Base-by-base conservation (phyloP, 225 moss, liverwort and hornwort species). In the Pleurozium schreberi region DNA sequence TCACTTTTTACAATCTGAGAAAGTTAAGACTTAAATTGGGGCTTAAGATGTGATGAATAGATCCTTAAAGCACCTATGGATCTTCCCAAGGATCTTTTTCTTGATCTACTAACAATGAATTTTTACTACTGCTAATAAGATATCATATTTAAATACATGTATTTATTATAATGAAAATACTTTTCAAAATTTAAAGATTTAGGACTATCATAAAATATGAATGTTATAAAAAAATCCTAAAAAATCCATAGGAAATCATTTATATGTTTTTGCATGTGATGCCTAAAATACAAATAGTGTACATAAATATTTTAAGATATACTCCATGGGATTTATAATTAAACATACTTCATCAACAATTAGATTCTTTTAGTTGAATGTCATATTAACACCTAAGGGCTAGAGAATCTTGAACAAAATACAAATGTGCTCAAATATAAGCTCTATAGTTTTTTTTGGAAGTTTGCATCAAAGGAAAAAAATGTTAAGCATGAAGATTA, bases 21-120 rank as follows among this genome's bases (percentile, higher is more conserved):
- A 75, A 49, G 20, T 20, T 50, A 4, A 31, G 4, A 33, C 33
- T 33, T 75, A 0, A 31, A 75, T 49, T 0, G 0, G 0, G 33
- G 20, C 8, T 75, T 20, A 4, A 12, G 3, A 30, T 30, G 31
- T 31, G 11, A 18, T 47, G 11, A 31, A 74, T 4, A 3, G 2
- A 45, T 73, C 43, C 8, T 45, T 17, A 10, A 3, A 30, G 30
- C 49, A 11, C 18, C 4, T 75, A 12, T 33, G 9, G 33, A 1
- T 49, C 4, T 75, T 49, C 0, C 31, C 2, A 0, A 49, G 7
- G 20, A 31, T 33, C 11, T 7, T 19, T 47, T 75, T 0, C 0
- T 0, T 31, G 0, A 49, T 33, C 49, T 19, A 49, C 11, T 75
- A 49, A 47, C 1, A 49, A 0, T 47, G 11, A 18, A 11, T 75